Base-by-base conservation (phyloP, 805 yeast species). In the Suhomyces tanzawaensis region DNA sequence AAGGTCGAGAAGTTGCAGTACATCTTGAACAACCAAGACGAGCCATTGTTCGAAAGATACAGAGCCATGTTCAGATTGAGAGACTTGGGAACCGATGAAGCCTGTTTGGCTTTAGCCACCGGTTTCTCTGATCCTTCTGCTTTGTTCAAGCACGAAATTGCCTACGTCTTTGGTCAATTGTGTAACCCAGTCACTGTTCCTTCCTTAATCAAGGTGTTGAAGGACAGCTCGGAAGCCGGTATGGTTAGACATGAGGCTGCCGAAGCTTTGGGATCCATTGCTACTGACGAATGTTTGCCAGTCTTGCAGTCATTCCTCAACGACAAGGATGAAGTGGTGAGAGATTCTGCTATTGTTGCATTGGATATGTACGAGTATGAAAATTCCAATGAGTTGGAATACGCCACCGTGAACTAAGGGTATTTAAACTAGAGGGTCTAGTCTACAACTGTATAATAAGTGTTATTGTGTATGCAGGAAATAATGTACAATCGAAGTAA, bases 171-270 rank as follows among this genome's bases (percentile, higher is more conserved):
- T 60, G 99, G 99, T 37, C 99, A 93, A 71, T 73, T 93, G 59
- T 85, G 95, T 60, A 88, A 86, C 64, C 96, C 98, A 19, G 86
- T 82, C 25, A 82, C 95, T 26, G 95, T 93, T 24, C 96, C 97
- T 27, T 72, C 91, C 15, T 76, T 95, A 46, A 75, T 88, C 41
- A 81, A 86, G 65, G 88, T 93, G 3, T 75, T 95, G 52, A 80
- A 80, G 51, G 79, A 86, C 61, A 77, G 73, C 42, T 57, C 65
- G 12, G 96, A 93, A 69, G 98, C 95, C 37, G 95, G 95, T 47
- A 93, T 93, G 99, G 99, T 95, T 23, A 84, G 99, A 69, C 99
- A 93, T 60, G 99, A 93, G 69, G 99, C 98, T 41, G 99, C 98
- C 18, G 99, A 93, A 69, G 99, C 99, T 18, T 74, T 95, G 53